These are phyloP conservation scores for Fusarium mundagurra DNA, from an alignment of 2,329 filamentous ascomycete genomes.

Conservation along the genomic window DNA sequence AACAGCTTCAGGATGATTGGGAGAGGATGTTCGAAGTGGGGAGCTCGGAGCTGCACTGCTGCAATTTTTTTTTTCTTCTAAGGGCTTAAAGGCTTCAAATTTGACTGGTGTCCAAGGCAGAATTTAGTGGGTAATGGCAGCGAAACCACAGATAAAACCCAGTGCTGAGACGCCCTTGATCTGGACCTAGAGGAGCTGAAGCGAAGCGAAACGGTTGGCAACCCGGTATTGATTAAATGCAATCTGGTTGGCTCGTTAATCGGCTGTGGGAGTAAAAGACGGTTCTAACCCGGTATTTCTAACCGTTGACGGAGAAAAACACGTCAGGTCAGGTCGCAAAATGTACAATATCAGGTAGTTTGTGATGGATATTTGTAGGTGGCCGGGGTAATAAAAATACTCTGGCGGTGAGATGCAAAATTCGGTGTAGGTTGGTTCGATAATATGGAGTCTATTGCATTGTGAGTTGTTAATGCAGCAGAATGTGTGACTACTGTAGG, in stretches of 20 bases:
- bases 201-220: conserved; percentile 10
- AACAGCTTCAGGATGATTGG: conserved; percentile 39
- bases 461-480: conserved; percentile 33
- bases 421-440: conserved; percentile 5
- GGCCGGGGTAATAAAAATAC: conserved; percentile 21
- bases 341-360: conserved; percentile 18
- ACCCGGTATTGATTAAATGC: conserved; percentile 10
- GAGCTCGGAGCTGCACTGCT: conserved; percentile 36
- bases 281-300: conserved; percentile 26
- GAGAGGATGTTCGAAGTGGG: conserved; percentile 33
- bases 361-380: conserved; percentile 16
- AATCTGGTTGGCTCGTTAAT: conserved; percentile 33
- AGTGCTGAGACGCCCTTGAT: conserved; percentile 12
- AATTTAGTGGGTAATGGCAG: conserved; percentile 34
- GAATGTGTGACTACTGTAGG: conserved; percentile 17
- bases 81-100: conserved; percentile 35
- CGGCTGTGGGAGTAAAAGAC: conserved; percentile 14
- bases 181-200: conserved; percentile 16
- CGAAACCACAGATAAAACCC: conserved; percentile 8
- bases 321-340: not conserved
- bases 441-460: conserved; percentile 25
- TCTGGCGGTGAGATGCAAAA: conserved; percentile 10
- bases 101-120: conserved; percentile 20
- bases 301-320: conserved; percentile 15
- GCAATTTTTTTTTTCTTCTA: conserved; percentile 23